phyloP scores from a whole-genome alignment of 257 asterid species.

The Lavandula angustifolia region DNA sequence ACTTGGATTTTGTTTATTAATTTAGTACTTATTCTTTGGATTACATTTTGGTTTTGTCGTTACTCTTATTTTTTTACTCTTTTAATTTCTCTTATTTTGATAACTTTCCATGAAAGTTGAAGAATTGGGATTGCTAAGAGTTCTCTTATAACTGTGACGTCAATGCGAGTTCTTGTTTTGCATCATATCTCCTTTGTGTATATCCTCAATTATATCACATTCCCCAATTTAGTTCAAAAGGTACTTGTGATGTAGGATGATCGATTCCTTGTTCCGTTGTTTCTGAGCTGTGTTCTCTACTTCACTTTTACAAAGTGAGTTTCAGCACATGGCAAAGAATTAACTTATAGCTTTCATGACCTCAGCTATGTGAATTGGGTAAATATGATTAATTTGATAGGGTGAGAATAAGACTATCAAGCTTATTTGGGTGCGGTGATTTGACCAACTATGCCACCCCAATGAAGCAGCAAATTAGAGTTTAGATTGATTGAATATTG shows the following conservation, averaged over 20 bases:
- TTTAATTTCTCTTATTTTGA: conserved; percentile 2
- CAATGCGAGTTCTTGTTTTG: neutral
- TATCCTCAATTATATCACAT: neutral
- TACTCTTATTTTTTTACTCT: conserved; percentile 1
- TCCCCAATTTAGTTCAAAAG: neutral
- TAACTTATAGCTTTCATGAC: no score
- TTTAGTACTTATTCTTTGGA: conserved; percentile 17
- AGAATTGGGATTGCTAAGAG: neutral
- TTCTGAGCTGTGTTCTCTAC: no score
- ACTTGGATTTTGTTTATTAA: conserved; percentile 13
- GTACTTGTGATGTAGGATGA: conserved; percentile 3
- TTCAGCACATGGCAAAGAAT: no score
- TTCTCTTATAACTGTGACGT: conserved; percentile 2
- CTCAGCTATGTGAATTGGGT: neutral
- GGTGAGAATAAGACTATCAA: neutral
- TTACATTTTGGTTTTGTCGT: neutral
- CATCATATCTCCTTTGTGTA: neutral
- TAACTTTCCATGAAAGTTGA: neutral
- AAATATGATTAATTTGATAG: neutral
- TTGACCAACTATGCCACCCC: no score
- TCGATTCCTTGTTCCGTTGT: neutral
- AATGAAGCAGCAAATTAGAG: neutral
- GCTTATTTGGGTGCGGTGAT: neutral
- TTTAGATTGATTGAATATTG: no score
- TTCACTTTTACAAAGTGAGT: no score